Evolutionary conservation across 225 moss, liverwort and hornwort species (phyloP), one percentile per base, ranked within the genome.

Genomic region (Antitrichia curtipendula): DNA sequence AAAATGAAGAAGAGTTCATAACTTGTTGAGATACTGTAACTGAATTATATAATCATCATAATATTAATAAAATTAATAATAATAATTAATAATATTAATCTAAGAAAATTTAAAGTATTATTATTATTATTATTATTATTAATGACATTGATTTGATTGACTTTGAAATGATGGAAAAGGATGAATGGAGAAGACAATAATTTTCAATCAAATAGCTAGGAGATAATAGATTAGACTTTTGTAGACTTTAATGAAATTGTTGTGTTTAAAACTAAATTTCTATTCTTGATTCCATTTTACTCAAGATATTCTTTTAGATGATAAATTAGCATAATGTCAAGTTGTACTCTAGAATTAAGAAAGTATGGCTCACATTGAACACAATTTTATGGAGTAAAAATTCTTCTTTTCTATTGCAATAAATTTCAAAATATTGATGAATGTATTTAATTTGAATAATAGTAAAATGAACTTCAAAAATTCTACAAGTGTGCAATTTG

Each of bases 291-390:
- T 66, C n/a, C n/a, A n/a, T 12, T 66, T 11, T n/a, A n/a, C 12
- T 0, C 0, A 1, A n/a, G 21, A n/a, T 66, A n/a, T 21, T 66
- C 3, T 66, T 15, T n/a, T 66, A 20, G 21, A n/a, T n/a, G 6
- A n/a, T 66, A 21, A n/a, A n/a, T n/a, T n/a, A 45, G 1, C 12
- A 66, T n/a, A 66, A 21, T n/a, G n/a, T 4, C n/a, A 68, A 68
- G n/a, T 65, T n/a, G n/a, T n/a, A 11, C 12, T 40, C 40, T 40
- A 23, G 15, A 8, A 25, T 41, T 5, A 24, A 70, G 15, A 38
- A 70, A 70, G 10, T 22, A 66, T 5, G 34, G 17, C 9, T 66
- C 12, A 12, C 40, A 69, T 69, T 69, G 24, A 69, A 69, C 8
- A 24, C 7, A 40, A 40, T 68, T 68, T 13, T 24, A 40, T 23